phyloP scores from a whole-genome alignment of 192 early-diverging fungal genomes.

The Mortierella claussenii region DNA sequence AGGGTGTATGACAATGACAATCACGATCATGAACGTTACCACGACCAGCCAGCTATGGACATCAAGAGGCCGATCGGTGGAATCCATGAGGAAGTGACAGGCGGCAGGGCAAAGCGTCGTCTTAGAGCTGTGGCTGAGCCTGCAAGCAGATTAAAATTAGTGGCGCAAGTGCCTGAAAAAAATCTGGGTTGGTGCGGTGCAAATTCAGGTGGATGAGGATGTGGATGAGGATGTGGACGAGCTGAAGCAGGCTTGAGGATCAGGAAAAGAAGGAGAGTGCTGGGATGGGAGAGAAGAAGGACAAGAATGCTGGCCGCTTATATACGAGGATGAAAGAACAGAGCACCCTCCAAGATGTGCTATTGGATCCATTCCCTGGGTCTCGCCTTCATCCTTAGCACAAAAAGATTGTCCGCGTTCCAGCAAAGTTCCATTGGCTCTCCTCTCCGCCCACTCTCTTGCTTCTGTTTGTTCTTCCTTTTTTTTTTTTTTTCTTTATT shows the following conservation, averaged over 20 bases:
- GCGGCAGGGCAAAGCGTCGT: too few relatives aligned
- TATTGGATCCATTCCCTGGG: background rate
- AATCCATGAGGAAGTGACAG: too few relatives aligned
- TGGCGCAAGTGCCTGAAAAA: too few relatives aligned
- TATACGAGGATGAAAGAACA: background rate
- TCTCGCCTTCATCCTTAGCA: background rate
- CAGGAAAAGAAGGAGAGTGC: background rate
- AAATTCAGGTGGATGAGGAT: background rate
- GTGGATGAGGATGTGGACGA: background rate
- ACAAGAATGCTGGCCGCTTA: background rate
- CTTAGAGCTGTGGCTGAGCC: too few relatives aligned
- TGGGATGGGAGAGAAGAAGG: background rate
- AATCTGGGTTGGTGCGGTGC: too few relatives aligned
- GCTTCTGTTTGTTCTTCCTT: background rate
- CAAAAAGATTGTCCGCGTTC: too few relatives aligned
- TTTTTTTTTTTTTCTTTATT: background rate
- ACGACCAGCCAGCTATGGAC: constrained; percentile 71
- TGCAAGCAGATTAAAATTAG: too few relatives aligned
- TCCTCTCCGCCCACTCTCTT: too few relatives aligned
- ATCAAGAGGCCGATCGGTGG: constrained; percentile 15
- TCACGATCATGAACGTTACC: constrained; percentile 66
- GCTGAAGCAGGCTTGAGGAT: background rate
- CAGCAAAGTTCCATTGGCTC: too few relatives aligned
- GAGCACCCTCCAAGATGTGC: background rate
- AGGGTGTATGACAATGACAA: constrained; percentile 70